Base-by-base conservation (phyloP, 805 yeast genomes). In the Ogataea ganodermae region DNA sequence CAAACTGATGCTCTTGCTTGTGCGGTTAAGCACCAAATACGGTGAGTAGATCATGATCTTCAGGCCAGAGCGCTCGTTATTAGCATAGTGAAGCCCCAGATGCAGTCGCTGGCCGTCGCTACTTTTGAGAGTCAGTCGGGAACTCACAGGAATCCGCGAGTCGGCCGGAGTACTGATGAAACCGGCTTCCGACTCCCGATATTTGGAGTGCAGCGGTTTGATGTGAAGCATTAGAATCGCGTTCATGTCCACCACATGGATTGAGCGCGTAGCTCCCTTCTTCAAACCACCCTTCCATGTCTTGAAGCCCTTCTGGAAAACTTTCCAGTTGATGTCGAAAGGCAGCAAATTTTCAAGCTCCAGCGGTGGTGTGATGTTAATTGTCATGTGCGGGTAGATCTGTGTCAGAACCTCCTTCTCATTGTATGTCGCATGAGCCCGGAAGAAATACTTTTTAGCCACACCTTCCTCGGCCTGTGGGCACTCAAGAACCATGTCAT, bases 271-370 rank as follows among this genome's bases (percentile, higher is more conserved):
- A 7, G 74, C 79, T 3, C 96, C 96, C 55, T 80, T 79, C 37
- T 70, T 68, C 35, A 95, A 69, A 9, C 65, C 60, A 21, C 84
- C 83, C 45, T 74, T 75, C 84, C 90, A 82, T 48, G 84, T 91
- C 49, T 76, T 77, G 28, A 82, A 72, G 17, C 81, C 82, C 58
- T 88, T 87, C 62, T 90, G 94, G 64, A 85, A 86, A 12, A 94
- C 73, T 47, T 86, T 73, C 67, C 86, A 89, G 16, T 79, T 73
- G 36, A 92, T 66, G 57, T 88, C 96, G 61, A 78, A 86, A 0
- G 99, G 98, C 42, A 95, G 65, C 43, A 89, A 70, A 59, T 94
- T 94, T 55, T 87, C 90, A 48, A 94, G 73, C 56, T 87, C 88
- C 38, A 94, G 67, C 0, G 99, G 98, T 0, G 98, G 89, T 0